Conservation (phyloP, 176 grass and related monocot species). For the Musa acuminata region DNA sequence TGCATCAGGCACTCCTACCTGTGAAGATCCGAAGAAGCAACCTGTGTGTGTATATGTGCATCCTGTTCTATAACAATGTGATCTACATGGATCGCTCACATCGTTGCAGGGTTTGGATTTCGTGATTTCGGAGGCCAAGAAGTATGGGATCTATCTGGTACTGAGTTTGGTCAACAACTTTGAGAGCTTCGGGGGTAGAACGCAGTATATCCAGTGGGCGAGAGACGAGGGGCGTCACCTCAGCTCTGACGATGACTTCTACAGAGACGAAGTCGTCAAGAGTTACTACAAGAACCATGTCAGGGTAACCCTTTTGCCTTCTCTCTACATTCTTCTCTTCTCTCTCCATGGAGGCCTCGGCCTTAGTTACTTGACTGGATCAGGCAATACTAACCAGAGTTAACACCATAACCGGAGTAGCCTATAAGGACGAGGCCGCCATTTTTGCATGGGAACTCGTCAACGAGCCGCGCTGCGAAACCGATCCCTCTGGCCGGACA, state of each 20-base stretch:
- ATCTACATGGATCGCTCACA: not conserved
- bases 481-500: conserved; percentile 6
- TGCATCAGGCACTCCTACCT: too few species aligned
- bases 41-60: too few species aligned
- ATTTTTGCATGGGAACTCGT: conserved; percentile 26
- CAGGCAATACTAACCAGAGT: conserved; percentile 10
- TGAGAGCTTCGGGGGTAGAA: conserved; percentile 25
- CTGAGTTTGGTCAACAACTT: conserved; percentile 38
- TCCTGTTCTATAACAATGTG: not conserved
- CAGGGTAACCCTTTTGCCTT: not conserved
- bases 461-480: conserved; percentile 9
- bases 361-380: not conserved
- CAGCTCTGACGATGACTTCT: conserved; percentile 13
- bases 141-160: conserved; percentile 25
- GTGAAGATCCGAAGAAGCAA: too few species aligned
- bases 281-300: conserved; percentile 21
- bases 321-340: not conserved
- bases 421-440: conserved; percentile 13
- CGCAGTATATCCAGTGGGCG: conserved; percentile 19
- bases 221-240: not conserved
- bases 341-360: not conserved
- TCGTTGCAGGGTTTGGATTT: conserved; percentile 31
- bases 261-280: conserved; percentile 1
- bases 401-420: conserved; percentile 5
- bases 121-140: conserved; percentile 30